Base-by-base conservation (phyloP, 306 rosid genomes). In the Prunus mume region DNA sequence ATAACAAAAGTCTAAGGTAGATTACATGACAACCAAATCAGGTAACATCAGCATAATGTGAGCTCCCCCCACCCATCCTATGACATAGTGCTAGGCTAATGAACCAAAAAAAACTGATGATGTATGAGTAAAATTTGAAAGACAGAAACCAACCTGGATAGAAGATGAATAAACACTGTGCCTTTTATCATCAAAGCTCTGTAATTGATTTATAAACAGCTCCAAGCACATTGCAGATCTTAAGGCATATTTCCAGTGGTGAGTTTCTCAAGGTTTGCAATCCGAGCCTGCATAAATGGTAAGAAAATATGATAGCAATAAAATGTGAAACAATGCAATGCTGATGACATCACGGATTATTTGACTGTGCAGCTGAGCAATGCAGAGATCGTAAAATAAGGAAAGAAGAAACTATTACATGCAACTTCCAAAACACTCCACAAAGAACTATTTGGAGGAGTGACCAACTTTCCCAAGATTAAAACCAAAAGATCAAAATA, bases 231-330 rank as follows among this genome's bases (percentile, higher is more conserved):
- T 52, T 41, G 79, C 22, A 63, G 77, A 72, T 76, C 81, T 79
- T 82, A 89, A 69, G 83, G 30, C 72, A 55, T 52, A 47, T 77
- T 77, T 52, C 56, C 86, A 52, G 83, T 79, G 80, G 81, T 74
- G 58, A 84, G 74, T 77, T 87, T 91, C 83, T 87, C 92, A 76
- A 94, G 91, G 78, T 83, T 81, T 74, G 86, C 60, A 9, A 91
- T 77, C 67, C 95, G 85, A 72, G 88, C 88, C 97, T 91, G 88
- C 74, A 73, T 73, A 72, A 76, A 68, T 27, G 46, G 34, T 19
- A 24, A 19, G 11, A 68, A 61, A 76, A 65, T 61, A 69, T 51
- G 69, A 30, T 43, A 14, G 38, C 22, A 22, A 19, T 24, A 19
- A 38, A 54, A 65, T 4, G 30, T 3, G 13, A 75, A 75, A 22